phyloP scores from a whole-genome alignment of 805 yeast genomes.

The Metschnikowia chrysomelidarum region DNA sequence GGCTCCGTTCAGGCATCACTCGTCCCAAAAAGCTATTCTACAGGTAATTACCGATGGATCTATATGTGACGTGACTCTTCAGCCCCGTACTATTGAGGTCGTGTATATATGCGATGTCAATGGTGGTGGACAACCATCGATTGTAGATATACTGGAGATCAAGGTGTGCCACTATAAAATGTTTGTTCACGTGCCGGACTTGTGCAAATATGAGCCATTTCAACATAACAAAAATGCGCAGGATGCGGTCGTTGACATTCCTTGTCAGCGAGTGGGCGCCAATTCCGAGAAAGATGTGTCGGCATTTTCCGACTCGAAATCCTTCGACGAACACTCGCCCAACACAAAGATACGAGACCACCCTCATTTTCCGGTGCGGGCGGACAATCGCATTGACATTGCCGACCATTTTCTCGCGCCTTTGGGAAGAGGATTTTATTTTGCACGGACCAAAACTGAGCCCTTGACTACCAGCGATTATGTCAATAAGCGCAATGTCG shows the following conservation, averaged over 20 bases:
- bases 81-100: slow-evolving; percentile 52
- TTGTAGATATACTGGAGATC: slow-evolving; percentile 48
- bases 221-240: slow-evolving; percentile 22
- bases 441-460: slow-evolving; percentile 17
- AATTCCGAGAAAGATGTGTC: background rate
- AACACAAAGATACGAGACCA: slow-evolving; percentile 11
- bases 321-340: slow-evolving; percentile 6
- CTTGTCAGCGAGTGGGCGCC: slow-evolving; percentile 24
- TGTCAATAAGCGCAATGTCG: slow-evolving; percentile 24
- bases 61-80: slow-evolving; percentile 56
- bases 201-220: slow-evolving; percentile 45
- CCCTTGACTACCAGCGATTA: slow-evolving; percentile 17
- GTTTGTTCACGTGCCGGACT: slow-evolving; percentile 46
- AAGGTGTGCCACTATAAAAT: slow-evolving; percentile 58
- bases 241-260: slow-evolving; percentile 27
- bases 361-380: slow-evolving; percentile 26
- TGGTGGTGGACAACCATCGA: slow-evolving; percentile 14
- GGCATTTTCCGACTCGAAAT: background rate
- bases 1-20: slow-evolving; percentile 19
- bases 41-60: slow-evolving; percentile 48
- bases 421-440: slow-evolving; percentile 32
- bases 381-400: slow-evolving; percentile 26
- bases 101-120: slow-evolving; percentile 53
- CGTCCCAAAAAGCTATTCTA: slow-evolving; percentile 30
- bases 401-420: slow-evolving; percentile 26